A percentile compares a stretch with the other conserved stretches of the same genome.
Evolutionary conservation across 73 alveolate species (phyloP).

Genomic region (Chromera velia): DNA sequence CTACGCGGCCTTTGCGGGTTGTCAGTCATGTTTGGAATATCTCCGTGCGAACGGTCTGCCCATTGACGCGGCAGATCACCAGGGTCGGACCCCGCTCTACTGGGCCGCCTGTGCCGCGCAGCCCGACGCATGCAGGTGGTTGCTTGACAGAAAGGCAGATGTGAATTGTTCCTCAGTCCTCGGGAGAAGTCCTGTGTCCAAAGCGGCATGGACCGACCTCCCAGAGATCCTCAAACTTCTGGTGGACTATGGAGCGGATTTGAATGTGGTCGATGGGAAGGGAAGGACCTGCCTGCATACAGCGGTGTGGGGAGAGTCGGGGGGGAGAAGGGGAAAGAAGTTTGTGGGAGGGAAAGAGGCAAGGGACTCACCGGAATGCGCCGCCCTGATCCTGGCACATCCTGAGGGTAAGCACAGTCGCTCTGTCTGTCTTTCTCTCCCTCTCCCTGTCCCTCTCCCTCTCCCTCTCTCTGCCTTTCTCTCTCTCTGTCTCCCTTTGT

Average conservation of each 20-base stretch:
- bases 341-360: slow-evolving; percentile 56
- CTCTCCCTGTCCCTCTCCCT: no score
- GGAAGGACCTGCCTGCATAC: slow-evolving; percentile 75
- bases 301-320: slow-evolving; percentile 86
- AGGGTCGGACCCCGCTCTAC: no score
- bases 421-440: no score
- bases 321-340: slow-evolving; percentile 76
- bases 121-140: no score
- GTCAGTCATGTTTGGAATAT: no score
- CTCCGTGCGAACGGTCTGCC: no score
- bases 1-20: no score
- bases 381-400: slow-evolving; percentile 56
- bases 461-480: no score
- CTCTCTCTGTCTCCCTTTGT: no score
- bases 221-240: slow-evolving; percentile 60
- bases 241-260: slow-evolving; percentile 38
- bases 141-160: slow-evolving; percentile 61
- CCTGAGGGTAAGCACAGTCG: no score
- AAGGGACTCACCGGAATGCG: slow-evolving; percentile 73
- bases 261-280: slow-evolving; percentile 55
- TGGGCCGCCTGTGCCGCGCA: no score
- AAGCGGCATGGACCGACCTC: slow-evolving; percentile 81
- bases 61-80: no score
- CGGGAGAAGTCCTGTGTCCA: slow-evolving; percentile 77
- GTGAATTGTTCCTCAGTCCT: slow-evolving; percentile 56